Conservation (phyloP, 805 yeast species). For the Candida corydali region DNA sequence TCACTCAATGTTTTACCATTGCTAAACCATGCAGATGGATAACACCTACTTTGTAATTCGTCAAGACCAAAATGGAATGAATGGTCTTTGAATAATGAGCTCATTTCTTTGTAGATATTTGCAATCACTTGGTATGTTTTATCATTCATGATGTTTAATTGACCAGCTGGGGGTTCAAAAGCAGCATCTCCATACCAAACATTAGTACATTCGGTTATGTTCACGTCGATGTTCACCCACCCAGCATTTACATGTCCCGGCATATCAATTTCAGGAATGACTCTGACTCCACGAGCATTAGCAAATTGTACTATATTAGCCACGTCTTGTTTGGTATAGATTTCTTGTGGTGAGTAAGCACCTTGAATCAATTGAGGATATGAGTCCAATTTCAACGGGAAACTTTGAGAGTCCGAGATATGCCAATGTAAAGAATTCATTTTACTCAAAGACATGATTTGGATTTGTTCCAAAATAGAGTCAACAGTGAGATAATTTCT, state of each 20-base stretch:
- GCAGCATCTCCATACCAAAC: conserved; percentile 25
- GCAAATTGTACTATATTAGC: conserved; percentile 27
- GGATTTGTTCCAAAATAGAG: conserved; percentile 30
- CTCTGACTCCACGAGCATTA: conserved; percentile 31
- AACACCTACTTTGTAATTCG: conserved; percentile 32
- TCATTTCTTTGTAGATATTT: conserved; percentile 30
- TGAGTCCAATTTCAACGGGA: conserved; percentile 31
- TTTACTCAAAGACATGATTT: conserved; percentile 33
- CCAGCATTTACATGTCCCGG: conserved; percentile 42
- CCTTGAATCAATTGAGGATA: conserved; percentile 36
- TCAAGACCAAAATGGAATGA: conserved; percentile 42
- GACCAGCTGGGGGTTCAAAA: conserved; percentile 41
- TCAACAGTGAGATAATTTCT: conserved; percentile 28
- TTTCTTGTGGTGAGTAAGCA: conserved; percentile 31
- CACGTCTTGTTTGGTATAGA: conserved; percentile 25
- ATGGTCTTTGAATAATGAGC: conserved; percentile 27
- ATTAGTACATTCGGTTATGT: conserved; percentile 27
- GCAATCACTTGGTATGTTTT: conserved; percentile 29
- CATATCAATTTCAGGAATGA: conserved; percentile 39
- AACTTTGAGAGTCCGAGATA: conserved; percentile 34
- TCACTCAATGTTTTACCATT: conserved; percentile 22
- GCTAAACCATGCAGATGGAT: conserved; percentile 21
- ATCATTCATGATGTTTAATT: conserved; percentile 29
- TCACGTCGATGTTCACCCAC: conserved; percentile 26
- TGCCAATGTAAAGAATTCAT: conserved; percentile 42